phyloP scores from a whole-genome alignment of 306 rosid genomes.

The Datisca glomerata region DNA sequence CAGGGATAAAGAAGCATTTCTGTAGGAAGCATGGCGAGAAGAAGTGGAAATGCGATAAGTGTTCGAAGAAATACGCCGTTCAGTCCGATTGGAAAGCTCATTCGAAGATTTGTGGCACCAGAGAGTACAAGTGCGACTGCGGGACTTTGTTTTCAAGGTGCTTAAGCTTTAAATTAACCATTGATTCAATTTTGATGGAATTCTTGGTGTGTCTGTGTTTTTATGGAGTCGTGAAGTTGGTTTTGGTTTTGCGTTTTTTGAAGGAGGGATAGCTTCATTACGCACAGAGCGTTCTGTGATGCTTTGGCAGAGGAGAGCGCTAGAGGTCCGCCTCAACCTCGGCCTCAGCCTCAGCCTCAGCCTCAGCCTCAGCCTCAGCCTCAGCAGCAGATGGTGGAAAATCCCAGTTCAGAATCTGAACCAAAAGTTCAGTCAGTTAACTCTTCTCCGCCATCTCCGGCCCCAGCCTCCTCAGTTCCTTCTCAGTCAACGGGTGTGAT shows the following conservation, averaged over 20 bases:
- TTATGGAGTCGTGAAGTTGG: no score
- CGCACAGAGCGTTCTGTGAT: conserved; percentile 93
- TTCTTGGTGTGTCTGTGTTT: no score
- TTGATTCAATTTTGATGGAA: not conserved
- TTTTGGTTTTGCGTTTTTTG: conserved; percentile 12
- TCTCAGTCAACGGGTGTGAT: conserved; percentile 28
- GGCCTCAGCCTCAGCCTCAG: conserved; percentile 16
- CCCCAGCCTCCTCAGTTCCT: conserved; percentile 15
- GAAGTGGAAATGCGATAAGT: conserved; percentile 96
- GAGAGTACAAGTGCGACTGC: conserved; percentile 94
- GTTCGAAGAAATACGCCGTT: conserved; percentile 87
- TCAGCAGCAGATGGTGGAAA: not conserved
- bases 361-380: conserved; percentile 20
- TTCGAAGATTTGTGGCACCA: conserved; percentile 75
- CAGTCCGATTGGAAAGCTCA: conserved; percentile 99
- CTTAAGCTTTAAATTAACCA: no score
- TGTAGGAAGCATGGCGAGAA: conserved; percentile 94
- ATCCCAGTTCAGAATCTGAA: conserved; percentile 10
- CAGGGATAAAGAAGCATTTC: conserved; percentile 89
- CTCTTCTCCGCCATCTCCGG: conserved; percentile 10
- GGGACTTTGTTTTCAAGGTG: conserved; percentile 74
- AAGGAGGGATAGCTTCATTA: conserved; percentile 92
- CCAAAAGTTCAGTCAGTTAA: conserved; percentile 15
- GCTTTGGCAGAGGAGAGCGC: conserved; percentile 76
- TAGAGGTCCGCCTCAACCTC: conserved; percentile 27